Base-by-base conservation (phyloP, 805 yeast species). In the Candida awuae region DNA sequence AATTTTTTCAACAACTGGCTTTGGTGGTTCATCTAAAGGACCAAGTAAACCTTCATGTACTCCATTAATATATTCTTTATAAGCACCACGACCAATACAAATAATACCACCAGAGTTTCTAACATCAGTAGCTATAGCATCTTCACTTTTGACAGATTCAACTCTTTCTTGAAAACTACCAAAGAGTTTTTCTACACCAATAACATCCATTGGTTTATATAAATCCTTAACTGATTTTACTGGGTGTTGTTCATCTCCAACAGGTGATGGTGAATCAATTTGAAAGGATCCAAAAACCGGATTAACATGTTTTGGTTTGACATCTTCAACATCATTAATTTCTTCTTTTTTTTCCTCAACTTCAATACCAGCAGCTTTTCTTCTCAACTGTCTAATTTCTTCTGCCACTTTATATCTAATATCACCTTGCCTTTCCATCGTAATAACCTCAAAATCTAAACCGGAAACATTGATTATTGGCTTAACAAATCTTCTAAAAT, bases 1-100 rank as follows among this genome's bases (percentile, higher is more conserved):
- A 28, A 7, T 32, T 35, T n/a, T 43, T 30, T 38, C 46, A 4
- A 20, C 28, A 25, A 39, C 33, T 19, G 19, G 26, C 9, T 16
- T 25, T 25, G 44, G 34, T 18, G 65, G 71, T 19, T 54, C 61
- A 29, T 66, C 86, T 42, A 90, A 64, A 2, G 97, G 97, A 0
- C 98, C 98, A 33, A 92, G 61, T 55, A 92, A 69, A 6, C 98
- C 98, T 64, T 92, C 98, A 51, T 92, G 96, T 9, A 92, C 57
- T 8, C 99, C 99, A 32, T 73, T 70, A 38, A 92, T 57, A 56
- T 86, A 92, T 66, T 92, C 99, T 58, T 90, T 90, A 58, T 75
- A 92, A 0, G 97, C 90, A 41, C 98, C 98, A 57, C 99, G 72
- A 4, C 99, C 99, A 19, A 92, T 64, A 56, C 96, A 84, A 16